A percentile compares a stretch with the other conserved stretches of the same genome.
These are phyloP conservation scores for Zygosaccharomyces pseudobailii DNA, from an alignment of 1,139 yeast species.

Conservation along the genomic window DNA sequence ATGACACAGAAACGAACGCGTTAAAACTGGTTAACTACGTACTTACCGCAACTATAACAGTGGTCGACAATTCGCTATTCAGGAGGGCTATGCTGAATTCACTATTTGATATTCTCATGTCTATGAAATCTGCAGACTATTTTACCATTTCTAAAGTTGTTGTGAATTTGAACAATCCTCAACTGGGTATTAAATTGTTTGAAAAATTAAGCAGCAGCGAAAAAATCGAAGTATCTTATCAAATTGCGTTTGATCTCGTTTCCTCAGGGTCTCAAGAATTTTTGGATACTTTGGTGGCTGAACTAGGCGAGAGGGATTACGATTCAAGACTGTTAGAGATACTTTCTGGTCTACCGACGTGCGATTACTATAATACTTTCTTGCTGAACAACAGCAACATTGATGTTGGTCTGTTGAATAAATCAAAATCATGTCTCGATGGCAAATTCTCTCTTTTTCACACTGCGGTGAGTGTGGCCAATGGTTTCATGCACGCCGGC, in stretches of 20 bases:
- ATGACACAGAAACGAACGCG: slow-evolving; percentile 46
- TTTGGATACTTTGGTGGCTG: slow-evolving; percentile 54
- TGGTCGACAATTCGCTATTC: slow-evolving; percentile 61
- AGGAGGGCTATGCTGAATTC: slow-evolving; percentile 59
- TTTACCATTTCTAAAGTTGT: slow-evolving; percentile 79
- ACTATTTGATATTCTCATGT: slow-evolving; percentile 56
- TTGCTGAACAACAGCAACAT: slow-evolving; percentile 82
- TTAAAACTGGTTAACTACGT: slow-evolving; percentile 66
- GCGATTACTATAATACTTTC: slow-evolving; percentile 89
- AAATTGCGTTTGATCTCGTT: slow-evolving; percentile 92
- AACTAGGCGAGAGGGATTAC: slow-evolving; percentile 42
- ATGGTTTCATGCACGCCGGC: slow-evolving; percentile 94
- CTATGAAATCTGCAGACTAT: slow-evolving; percentile 66
- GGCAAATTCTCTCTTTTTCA: slow-evolving; percentile 94
- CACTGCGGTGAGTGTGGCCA: slow-evolving; percentile 91
- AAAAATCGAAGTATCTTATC: slow-evolving; percentile 59
- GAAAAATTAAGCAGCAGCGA: slow-evolving; percentile 45
- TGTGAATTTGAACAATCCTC: slow-evolving; percentile 77
- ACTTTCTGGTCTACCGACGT: slow-evolving; percentile 88
- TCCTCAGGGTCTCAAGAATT: slow-evolving; percentile 91
- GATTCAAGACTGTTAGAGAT: slow-evolving; percentile 57
- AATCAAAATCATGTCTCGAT: slow-evolving; percentile 76
- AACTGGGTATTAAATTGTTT: slow-evolving; percentile 65
- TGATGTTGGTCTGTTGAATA: slow-evolving; percentile 75
- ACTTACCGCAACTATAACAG: slow-evolving; percentile 65